Evolutionary conservation across 306 rosid species (phyloP).

Genomic region (Prunus padus): DNA sequence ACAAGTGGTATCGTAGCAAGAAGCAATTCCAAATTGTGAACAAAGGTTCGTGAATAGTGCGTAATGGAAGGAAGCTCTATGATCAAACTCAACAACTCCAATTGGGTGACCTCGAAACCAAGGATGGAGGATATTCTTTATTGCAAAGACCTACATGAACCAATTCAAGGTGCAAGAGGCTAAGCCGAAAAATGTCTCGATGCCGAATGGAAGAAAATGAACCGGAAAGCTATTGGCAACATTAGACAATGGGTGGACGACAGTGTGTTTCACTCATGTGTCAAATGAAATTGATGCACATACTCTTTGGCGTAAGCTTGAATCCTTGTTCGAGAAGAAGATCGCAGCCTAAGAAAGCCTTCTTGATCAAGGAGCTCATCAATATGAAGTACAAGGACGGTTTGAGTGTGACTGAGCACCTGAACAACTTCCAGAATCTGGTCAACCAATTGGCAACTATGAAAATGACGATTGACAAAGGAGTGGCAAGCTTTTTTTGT

Average conservation of each 20-base stretch:
- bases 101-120: background rate
- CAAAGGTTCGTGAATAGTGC: too few relatives aligned
- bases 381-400: background rate
- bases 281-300: background rate
- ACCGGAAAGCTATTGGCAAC: background rate
- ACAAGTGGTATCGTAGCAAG: too few relatives aligned
- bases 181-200: background rate
- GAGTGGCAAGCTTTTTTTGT: constrained; percentile 2
- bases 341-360: background rate
- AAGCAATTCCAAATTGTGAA: too few relatives aligned
- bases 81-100: background rate
- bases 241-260: background rate
- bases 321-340: background rate
- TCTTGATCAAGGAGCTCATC: background rate
- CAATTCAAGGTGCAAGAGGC: background rate
- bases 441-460: background rate
- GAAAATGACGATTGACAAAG: background rate
- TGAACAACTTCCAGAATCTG: background rate
- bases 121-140: too few relatives aligned
- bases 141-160: background rate
- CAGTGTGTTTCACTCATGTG: background rate
- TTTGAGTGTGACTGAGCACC: background rate
- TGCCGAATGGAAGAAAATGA: background rate
- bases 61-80: background rate
- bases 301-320: background rate